Conservation (phyloP, 2,329 filamentous ascomycete species). For the Hypoxylon sp. region DNA sequence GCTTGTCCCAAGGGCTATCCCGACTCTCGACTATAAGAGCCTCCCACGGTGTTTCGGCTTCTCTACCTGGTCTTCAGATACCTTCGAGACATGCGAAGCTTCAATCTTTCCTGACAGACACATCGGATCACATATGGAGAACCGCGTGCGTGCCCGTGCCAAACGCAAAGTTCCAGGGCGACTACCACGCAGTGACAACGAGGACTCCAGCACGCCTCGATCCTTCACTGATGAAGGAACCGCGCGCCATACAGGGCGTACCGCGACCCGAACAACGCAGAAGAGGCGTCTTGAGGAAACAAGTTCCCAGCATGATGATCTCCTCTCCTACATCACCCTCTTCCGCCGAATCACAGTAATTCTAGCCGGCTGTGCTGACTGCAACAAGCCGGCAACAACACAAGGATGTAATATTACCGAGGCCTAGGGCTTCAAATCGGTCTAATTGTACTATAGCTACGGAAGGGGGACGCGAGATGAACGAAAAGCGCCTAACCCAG, state of each 20-base stretch:
- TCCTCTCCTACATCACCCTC: conserved; percentile 49
- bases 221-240: conserved; percentile 89
- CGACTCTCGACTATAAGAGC: conserved; percentile 72
- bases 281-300: conserved; percentile 68
- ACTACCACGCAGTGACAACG: conserved; percentile 73
- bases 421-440: conserved; percentile 2
- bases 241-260: conserved; percentile 89
- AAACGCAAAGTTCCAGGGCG: conserved; percentile 73
- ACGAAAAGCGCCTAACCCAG: conserved; percentile 8
- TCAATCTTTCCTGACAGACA: conserved; percentile 78
- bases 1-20: conserved; percentile 75
- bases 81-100: conserved; percentile 59
- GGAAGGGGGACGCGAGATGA: conserved; percentile 17
- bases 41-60: conserved; percentile 66
- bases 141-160: conserved; percentile 73
- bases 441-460: conserved; percentile 45
- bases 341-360: conserved; percentile 40
- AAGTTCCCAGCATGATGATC: conserved; percentile 63
- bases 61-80: conserved; percentile 57
- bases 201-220: conserved; percentile 88
- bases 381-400: conserved; percentile 19
- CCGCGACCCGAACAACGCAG: conserved; percentile 72
- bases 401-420: conserved; percentile 44
- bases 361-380: conserved; percentile 20
- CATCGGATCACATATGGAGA: conserved; percentile 84